Base-by-base conservation (phyloP, 1,284 basidiomycete genomes). In the Leccinum angustisporum region DNA sequence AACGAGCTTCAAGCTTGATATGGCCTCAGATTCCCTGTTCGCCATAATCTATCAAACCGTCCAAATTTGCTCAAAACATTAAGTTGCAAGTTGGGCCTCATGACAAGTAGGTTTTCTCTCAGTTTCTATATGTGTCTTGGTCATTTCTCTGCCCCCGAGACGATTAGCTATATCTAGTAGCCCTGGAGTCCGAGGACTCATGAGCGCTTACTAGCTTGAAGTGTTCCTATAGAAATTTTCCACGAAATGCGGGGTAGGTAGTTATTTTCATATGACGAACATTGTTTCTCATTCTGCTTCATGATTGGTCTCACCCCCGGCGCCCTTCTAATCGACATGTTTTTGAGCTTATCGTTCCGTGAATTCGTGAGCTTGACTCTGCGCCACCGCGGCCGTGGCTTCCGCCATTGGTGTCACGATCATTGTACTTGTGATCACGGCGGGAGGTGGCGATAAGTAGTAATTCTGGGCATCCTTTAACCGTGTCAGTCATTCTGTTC, bases 181-280 rank as follows among this genome's bases (percentile, higher is more conserved):
- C 38, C 58, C 25, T 57, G 62, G 58, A 64, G 34, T 54, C 25
- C 50, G 38, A 64, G 53, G 31, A 21, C n/a, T 8, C 31, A 27
- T 16, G 31, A 27, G 54, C n/a, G 31, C 18, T 55, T n/a, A 27
- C 25, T 27, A 48, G n/a, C 55, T 38, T 27, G 40, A 36, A 38
- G 25, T 33, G 55, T 60, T 30, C 62, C 50, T 43, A 56, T 27
- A 53, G 30, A 25, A 36, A 36, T 36, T 54, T 46, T 16, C 34
- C 21, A 59, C 43, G 25, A 38, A 25, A 57, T 62, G 56, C 18
- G 63, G 60, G 64, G 61, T 59, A 48, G 40, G 36, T 18, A 4
- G 7, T 18, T 54, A 38, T 52, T 57, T 67, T 46, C 33, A 54
- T 55, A 53, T 33, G 62, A 7, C 30, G 21, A 53, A 38, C 31